A percentile compares a stretch with the other conserved stretches of the same genome.
Conservation (phyloP, 208 protist species). For the Dictyostelium gargantuum region DNA sequence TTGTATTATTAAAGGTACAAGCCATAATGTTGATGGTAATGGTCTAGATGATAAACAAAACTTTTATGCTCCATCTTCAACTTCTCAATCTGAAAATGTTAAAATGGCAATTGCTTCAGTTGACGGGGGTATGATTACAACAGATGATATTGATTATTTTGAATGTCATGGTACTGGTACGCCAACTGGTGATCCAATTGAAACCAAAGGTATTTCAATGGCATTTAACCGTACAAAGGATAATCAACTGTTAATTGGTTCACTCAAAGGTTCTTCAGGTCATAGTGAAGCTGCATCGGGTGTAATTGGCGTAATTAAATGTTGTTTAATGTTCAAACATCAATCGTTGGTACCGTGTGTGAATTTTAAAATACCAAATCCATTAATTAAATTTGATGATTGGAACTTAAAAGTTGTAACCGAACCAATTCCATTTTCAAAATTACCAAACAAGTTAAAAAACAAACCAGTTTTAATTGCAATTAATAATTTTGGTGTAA, state of each 20-base stretch:
- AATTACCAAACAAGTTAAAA: neutral
- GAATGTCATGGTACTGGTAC: constrained; percentile 86
- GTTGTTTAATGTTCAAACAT: constrained; percentile 56
- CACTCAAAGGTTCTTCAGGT: constrained; percentile 53
- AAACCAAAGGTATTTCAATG: constrained; percentile 69
- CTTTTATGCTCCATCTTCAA: neutral
- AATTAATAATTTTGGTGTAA: constrained; percentile 14
- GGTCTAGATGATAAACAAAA: neutral
- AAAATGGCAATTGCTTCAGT: neutral
- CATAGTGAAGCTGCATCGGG: constrained; percentile 70
- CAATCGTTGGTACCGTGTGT: neutral
- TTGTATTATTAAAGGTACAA: constrained; percentile 67
- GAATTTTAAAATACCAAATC: neutral
- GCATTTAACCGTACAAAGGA: neutral
- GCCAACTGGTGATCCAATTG: constrained; percentile 79
- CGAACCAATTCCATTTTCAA: neutral
- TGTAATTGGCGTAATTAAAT: constrained; percentile 72
- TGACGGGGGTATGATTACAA: constrained; percentile 14
- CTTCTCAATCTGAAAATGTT: neutral
- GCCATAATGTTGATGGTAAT: constrained; percentile 26
- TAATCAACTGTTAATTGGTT: neutral
- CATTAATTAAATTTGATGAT: neutral
- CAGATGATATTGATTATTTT: constrained; percentile 63
- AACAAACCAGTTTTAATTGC: neutral
- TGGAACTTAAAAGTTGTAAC: neutral